Evolutionary conservation across 352 stramenopile genomes (phyloP), one percentile per base, ranked within the genome.

Genomic region (Pythium scleroteichum): DNA sequence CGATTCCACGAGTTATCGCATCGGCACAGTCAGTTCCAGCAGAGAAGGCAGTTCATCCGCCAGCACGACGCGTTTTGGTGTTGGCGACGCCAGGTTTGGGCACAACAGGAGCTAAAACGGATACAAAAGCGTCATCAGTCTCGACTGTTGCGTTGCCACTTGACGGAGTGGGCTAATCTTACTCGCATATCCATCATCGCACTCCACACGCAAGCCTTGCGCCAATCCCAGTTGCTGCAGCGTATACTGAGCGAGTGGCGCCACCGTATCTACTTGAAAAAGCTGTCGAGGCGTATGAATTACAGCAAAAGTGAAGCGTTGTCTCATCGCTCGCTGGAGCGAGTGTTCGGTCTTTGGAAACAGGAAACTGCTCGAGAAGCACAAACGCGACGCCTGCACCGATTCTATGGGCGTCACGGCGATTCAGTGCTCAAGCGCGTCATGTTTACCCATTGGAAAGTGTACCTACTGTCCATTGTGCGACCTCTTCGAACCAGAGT

Each of bases 51-150:
- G 0, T 88, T 90, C 44, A 64, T 89, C 35, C 23, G 76, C 1
- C 70, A 85, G 32, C 75, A 92, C 49, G 66, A 90, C 55, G 56
- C 54, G n/a, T 88, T 93, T 49, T 90, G 78, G 79, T 47, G 54
- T 17, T 90, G 84, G 79, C 63, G 78, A 13, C 68, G 75, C 2
- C 73, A 73, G 22, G 53, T 88, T 4, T 87, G 82, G 76, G 53
- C 68, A 10, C 66, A 79, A 23, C 71, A 90, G 23, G 67, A 88
- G 13, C 24, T 91, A 5, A 48, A 58, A 16, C 41, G 39, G 0
- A 66, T 81, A 20, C 62, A 48, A 3, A 52, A 45, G 10, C 77
- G 63, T 4, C 59, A 78, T 0, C 52, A 75, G 8, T 19, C 54
- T 16, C 68, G 68, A 2, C 14, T 72, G 6, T 17, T 72, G 20